These are phyloP conservation scores for Usnea hakonensis DNA, from an alignment of 495 filamentous ascomycete genomes.

Conservation along the genomic window DNA sequence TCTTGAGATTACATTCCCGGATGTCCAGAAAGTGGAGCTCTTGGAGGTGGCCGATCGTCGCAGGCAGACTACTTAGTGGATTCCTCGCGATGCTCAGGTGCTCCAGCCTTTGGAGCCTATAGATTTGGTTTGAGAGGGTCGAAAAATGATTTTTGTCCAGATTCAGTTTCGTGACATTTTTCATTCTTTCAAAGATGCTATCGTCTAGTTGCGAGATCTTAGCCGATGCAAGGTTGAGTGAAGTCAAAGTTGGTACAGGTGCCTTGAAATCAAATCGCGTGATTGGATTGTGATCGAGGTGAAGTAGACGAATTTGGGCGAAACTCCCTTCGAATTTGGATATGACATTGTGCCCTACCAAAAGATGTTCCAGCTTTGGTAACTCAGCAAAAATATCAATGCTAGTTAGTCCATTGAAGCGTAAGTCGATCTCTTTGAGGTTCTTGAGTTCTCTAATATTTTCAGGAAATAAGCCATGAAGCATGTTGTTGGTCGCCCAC, in stretches of 20 bases:
- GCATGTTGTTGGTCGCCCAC: slow-evolving; percentile 89
- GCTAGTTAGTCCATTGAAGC: slow-evolving; percentile 78
- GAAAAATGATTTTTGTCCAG: slow-evolving; percentile 95
- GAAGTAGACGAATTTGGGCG: slow-evolving; percentile 69
- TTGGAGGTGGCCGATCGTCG: slow-evolving; percentile 74
- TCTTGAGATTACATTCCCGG: slow-evolving; percentile 83
- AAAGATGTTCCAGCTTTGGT: slow-evolving; percentile 77
- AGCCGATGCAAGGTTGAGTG: slow-evolving; percentile 76
- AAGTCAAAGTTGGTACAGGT: slow-evolving; percentile 70
- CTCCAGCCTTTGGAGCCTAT: slow-evolving; percentile 74
- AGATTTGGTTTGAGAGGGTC: slow-evolving; percentile 74
- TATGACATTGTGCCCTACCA: slow-evolving; percentile 83
- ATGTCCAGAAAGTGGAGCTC: slow-evolving; percentile 82
- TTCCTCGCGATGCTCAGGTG: slow-evolving; percentile 93
- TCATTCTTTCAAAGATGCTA: slow-evolving; percentile 76
- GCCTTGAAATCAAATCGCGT: slow-evolving; percentile 80
- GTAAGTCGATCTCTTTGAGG: slow-evolving; percentile 84
- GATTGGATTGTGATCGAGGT: slow-evolving; percentile 86
- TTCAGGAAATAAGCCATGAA: slow-evolving; percentile 63
- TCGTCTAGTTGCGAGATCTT: slow-evolving; percentile 83
- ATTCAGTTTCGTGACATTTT: slow-evolving; percentile 75
- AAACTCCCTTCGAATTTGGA: slow-evolving; percentile 83
- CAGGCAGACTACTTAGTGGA: slow-evolving; percentile 68
- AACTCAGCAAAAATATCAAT: slow-evolving; percentile 79
- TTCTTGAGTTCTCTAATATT: slow-evolving; percentile 63